Conservation (phyloP, 495 filamentous ascomycete species). For the Letharia lupina region DNA sequence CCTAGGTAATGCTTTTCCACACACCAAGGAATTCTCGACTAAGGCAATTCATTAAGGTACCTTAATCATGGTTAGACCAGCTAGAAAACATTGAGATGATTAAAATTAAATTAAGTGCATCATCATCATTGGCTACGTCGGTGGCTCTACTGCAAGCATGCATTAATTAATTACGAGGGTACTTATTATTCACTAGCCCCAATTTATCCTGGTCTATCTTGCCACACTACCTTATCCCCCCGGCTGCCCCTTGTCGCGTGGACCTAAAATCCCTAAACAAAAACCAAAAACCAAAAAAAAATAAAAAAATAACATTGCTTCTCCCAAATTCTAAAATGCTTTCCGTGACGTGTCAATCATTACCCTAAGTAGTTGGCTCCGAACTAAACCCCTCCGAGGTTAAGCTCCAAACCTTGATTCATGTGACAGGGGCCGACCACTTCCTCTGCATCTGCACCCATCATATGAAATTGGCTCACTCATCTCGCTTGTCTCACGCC, state of each 20-base stretch:
- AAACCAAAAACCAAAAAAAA: too few species aligned
- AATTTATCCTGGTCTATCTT: neutral
- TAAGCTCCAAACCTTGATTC: neutral
- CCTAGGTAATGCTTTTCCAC: too few species aligned
- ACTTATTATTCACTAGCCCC: too few species aligned
- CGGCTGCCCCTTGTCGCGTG: neutral
- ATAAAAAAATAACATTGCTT: too few species aligned
- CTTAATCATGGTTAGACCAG: too few species aligned
- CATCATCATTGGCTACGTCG: constrained; percentile 15
- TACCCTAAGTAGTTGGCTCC: neutral
- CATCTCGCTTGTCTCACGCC: neutral
- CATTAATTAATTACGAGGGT: neutral
- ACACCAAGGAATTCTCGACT: too few species aligned
- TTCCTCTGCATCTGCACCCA: neutral
- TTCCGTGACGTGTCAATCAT: constrained; percentile 19
- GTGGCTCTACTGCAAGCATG: constrained; percentile 11
- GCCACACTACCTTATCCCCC: neutral
- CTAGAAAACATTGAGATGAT: too few species aligned
- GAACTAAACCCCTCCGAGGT: neutral
- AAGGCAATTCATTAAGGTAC: too few species aligned
- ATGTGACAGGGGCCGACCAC: neutral
- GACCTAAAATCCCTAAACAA: too few species aligned
- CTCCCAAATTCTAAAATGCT: too few species aligned
- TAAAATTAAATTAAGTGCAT: too few species aligned
- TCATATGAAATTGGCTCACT: neutral